A percentile compares a stretch with the other conserved stretches of the same genome.
These are phyloP conservation scores for Solanum peruvianum DNA, from an alignment of 257 asterid species.

Conservation along the genomic window DNA sequence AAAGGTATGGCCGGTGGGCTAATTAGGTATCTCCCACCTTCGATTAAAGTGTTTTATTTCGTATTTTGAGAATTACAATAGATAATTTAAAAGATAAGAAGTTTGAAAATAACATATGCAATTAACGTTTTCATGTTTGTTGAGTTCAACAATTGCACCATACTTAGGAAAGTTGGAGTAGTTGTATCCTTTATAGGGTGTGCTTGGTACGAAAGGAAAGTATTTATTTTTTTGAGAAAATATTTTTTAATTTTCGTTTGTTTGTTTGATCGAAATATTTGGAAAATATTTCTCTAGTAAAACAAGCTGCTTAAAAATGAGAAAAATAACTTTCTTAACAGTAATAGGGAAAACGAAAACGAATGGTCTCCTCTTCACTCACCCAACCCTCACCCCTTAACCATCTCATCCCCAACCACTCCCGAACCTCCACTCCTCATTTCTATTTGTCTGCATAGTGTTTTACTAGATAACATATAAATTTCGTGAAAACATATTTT, in stretches of 20 bases:
- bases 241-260: too few species aligned
- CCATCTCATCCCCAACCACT: not conserved
- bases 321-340: not conserved
- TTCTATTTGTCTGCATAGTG: not conserved
- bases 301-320: not conserved
- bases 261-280: too few species aligned
- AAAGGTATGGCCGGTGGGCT: not conserved
- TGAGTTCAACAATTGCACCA: not conserved
- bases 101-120: not conserved
- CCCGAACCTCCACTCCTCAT: not conserved
- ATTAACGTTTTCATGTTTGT: not conserved
- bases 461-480: not conserved
- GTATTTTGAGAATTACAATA: not conserved
- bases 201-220: not conserved
- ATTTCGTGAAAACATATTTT: not conserved
- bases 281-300: not conserved
- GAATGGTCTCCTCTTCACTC: not conserved
- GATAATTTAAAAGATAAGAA: not conserved
- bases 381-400: not conserved
- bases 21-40: not conserved
- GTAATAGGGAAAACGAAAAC: accelerated
- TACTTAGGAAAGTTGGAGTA: not conserved
- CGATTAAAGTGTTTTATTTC: not conserved
- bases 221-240: too few species aligned
- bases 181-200: not conserved